These are phyloP conservation scores for Westerdykella sp. DNA, from an alignment of 2,329 filamentous ascomycete genomes.

Conservation along the genomic window DNA sequence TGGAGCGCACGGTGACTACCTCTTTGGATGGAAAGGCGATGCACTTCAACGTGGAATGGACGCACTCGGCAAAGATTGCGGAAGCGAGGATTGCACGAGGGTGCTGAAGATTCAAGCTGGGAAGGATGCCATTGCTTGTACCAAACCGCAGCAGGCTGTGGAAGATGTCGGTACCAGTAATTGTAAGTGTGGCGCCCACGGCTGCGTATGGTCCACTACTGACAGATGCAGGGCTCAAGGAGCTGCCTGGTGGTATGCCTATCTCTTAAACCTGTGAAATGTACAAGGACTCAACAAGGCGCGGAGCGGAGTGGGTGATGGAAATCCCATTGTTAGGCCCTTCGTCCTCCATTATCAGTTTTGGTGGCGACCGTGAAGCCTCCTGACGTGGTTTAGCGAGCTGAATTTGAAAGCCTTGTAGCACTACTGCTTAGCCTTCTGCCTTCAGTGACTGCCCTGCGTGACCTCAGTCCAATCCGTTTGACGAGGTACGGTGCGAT, in stretches of 20 bases:
- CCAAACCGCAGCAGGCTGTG: slow-evolving; percentile 15
- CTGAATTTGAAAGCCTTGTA: no score
- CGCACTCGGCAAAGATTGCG: slow-evolving; percentile 12
- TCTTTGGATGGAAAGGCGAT: slow-evolving; percentile 12
- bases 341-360: no score
- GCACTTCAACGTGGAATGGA: slow-evolving; percentile 11
- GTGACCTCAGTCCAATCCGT: no score
- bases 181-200: slow-evolving; percentile 8
- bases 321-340: no score
- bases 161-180: slow-evolving; percentile 13
- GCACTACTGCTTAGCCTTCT: no score
- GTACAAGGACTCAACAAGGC: no score
- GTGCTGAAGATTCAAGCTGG: slow-evolving; percentile 14
- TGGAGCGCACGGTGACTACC: slow-evolving; percentile 11
- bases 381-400: no score
- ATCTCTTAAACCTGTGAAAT: neutral
- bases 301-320: no score
- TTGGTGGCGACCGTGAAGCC: no score
- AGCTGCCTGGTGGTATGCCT: slow-evolving; percentile 9
- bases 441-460: no score
- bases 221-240: slow-evolving; percentile 8
- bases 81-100: slow-evolving; percentile 13
- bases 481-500: no score
- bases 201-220: neutral
- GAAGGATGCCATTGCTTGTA: slow-evolving; percentile 16